A percentile compares a stretch with the other conserved stretches of the same genome.
Evolutionary conservation across 495 filamentous ascomycete genomes (phyloP).

Genomic region (Astrothelium subdiscretum): DNA sequence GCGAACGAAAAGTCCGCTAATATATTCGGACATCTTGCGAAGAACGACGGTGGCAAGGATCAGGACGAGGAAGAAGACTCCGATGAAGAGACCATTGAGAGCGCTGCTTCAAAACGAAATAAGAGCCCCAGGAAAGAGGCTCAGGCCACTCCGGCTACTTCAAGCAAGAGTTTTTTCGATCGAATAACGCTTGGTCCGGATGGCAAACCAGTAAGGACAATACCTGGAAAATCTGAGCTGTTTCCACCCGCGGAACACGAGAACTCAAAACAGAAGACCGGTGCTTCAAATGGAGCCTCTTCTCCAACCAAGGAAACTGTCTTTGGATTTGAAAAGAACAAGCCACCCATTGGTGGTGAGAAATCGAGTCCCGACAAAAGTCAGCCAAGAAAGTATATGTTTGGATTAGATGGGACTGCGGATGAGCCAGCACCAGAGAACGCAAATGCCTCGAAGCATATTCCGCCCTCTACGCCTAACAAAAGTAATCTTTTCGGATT

Average conservation of each 20-base stretch:
- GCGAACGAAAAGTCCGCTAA: not conserved
- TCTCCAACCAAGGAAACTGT: not conserved
- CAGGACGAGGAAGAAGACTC: not conserved
- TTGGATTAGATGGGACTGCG: not conserved
- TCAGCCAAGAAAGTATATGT: not conserved
- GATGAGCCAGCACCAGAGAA: not conserved
- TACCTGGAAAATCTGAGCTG: constrained; percentile 2
- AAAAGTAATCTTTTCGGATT: constrained; percentile 5
- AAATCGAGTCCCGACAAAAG: not conserved
- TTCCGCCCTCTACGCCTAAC: not conserved
- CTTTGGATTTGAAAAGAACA: not conserved
- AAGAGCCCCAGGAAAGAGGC: not conserved
- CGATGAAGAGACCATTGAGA: constrained; percentile 5
- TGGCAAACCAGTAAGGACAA: not conserved
- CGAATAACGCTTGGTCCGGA: constrained; percentile 2
- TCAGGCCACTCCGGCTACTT: not conserved
- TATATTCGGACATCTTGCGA: not conserved
- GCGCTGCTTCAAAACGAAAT: not conserved
- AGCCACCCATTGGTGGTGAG: not conserved
- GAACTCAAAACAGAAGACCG: not conserved
- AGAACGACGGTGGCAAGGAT: not conserved
- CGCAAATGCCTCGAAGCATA: not conserved
- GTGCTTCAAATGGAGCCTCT: not conserved
- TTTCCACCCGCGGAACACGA: not conserved
- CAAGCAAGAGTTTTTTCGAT: constrained; percentile 14